A percentile compares a stretch with the other conserved stretches of the same genome.
phyloP scores from a whole-genome alignment of 441 rosid species.

The Erodium moschatum region DNA sequence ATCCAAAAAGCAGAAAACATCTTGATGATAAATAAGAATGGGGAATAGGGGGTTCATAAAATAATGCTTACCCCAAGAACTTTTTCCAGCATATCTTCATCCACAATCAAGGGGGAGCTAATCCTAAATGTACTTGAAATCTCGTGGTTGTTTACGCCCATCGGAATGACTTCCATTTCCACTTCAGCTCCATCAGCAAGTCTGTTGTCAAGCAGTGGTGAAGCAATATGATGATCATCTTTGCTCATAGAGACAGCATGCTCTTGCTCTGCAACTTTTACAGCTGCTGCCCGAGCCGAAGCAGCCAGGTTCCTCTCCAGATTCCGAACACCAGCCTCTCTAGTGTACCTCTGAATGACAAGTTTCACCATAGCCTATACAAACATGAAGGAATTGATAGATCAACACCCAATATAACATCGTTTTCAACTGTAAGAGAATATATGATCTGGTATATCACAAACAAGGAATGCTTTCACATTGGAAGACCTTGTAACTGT shows the following conservation, averaged over 20 bases:
- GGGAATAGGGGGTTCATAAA: not conserved
- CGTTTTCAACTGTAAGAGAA: not conserved
- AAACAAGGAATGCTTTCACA: not conserved
- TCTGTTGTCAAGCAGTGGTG: slow-evolving; percentile 75
- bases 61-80: slow-evolving; percentile 62
- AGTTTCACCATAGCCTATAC: slow-evolving; percentile 74
- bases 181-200: slow-evolving; percentile 90
- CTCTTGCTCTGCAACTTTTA: slow-evolving; percentile 82
- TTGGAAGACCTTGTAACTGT: not conserved
- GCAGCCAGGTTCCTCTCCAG: slow-evolving; percentile 92
- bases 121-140: slow-evolving; percentile 55
- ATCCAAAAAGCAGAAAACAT: not conserved
- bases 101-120: slow-evolving; percentile 65
- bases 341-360: slow-evolving; percentile 83
- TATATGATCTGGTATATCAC: too few species aligned
- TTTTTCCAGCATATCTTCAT: slow-evolving; percentile 86
- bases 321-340: slow-evolving; percentile 94
- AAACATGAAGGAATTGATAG: slow-evolving; percentile 12
- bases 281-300: slow-evolving; percentile 97
- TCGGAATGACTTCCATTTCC: slow-evolving; percentile 96
- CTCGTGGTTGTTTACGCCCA: slow-evolving; percentile 72
- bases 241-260: slow-evolving; percentile 65
- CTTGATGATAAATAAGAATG: not conserved
- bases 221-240: slow-evolving; percentile 62
- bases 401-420: slow-evolving; percentile 5